These are phyloP conservation scores for Fusarium subtropicale DNA, from an alignment of 2,329 filamentous ascomycete species.

Conservation along the genomic window DNA sequence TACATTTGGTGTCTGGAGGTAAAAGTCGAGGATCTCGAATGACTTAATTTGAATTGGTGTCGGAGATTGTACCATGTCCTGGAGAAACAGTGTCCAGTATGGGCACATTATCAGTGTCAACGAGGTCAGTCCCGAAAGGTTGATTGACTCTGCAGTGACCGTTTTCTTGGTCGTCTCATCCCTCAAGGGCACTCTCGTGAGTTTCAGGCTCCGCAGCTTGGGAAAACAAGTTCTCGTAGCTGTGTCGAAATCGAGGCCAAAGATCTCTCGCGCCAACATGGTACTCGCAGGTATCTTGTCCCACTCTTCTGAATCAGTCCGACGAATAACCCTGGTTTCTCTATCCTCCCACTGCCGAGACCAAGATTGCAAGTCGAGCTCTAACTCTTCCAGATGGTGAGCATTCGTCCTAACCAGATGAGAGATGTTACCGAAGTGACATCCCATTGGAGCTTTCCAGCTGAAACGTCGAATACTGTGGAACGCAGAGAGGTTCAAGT, in stretches of 20 bases:
- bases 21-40: not conserved
- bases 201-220: not conserved
- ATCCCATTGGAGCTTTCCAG: slow-evolving; percentile 14
- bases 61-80: fast-evolving
- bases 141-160: not conserved
- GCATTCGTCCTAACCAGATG: not conserved
- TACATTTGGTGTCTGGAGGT: not conserved
- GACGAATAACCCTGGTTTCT: not conserved
- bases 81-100: not conserved
- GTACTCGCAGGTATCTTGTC: not conserved
- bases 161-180: not conserved
- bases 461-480: fast-evolving
- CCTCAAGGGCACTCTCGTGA: not conserved
- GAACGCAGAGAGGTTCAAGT: not conserved
- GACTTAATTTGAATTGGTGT: not conserved
- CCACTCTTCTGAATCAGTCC: not conserved
- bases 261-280: not conserved
- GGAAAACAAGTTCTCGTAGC: fast-evolving
- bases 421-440: not conserved
- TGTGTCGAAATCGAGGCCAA: fast-evolving
- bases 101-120: slow-evolving; percentile 1
- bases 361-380: not conserved
- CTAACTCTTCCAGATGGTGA: fast-evolving
- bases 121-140: fast-evolving
- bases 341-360: not conserved